Base-by-base conservation (phyloP, 768 basidiomycete species). In the Daedalea quercina region DNA sequence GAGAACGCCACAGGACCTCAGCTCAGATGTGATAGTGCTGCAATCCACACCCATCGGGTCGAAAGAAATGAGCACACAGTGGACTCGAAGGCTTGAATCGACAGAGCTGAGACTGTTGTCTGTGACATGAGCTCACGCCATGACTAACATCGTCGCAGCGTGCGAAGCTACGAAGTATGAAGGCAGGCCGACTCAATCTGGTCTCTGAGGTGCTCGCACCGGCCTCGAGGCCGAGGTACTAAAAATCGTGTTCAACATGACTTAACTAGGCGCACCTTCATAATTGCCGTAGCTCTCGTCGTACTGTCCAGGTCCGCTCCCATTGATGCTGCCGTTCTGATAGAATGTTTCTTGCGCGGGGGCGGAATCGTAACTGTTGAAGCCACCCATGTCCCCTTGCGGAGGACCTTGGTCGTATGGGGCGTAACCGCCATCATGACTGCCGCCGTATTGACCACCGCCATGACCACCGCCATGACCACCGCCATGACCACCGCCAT, bases 221-320 rank as follows among this genome's bases (percentile, higher is more conserved):
- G n/a, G 50, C 59, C 56, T 60, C 56, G 19, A 28, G 28, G 25
- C 45, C 22, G 22, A 55, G 17, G 33, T 42, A 51, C 43, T 50
- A 24, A 31, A 46, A 11, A 9, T n/a, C 15, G 17, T 25, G 75
- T 78, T 67, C 81, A 75, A 80, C 79, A 82, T 71, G 82, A 81
- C 62, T 69, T 77, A 79, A 40, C 53, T 76, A 73, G 84, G 87
- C 89, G 88, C 80, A 92, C 89, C 89, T 91, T 90, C 88, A 73
- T 72, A 74, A 60, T 68, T 78, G 72, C 78, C 80, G 69, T 79
- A 86, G 57, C 74, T 82, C 72, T 85, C 82, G 63, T 71, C 72
- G 71, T 78, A 83, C 65, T 81, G 76, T 64, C 74, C 59, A 60
- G 81, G 69, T 53, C 77, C 68, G 59, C 73, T 73, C 70, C 70